phyloP scores from a whole-genome alignment of 495 filamentous ascomycete genomes.

The Neurospora sp. region DNA sequence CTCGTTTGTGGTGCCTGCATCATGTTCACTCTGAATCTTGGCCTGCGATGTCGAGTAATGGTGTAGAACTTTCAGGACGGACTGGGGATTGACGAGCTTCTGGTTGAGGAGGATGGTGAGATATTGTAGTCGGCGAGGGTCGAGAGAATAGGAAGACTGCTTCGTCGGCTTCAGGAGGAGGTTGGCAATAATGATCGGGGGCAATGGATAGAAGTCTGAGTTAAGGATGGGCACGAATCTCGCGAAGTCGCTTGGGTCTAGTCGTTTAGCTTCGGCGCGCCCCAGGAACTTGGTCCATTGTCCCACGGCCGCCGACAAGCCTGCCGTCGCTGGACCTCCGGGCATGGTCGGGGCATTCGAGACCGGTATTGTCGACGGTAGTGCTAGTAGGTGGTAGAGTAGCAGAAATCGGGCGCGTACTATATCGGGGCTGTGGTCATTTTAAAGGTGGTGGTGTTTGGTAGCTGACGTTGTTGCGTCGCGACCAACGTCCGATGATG shows the following conservation, averaged over 20 bases:
- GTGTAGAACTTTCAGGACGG: constrained; percentile 48
- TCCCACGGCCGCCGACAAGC: constrained; percentile 14
- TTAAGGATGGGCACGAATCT: constrained; percentile 27
- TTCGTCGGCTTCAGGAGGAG: constrained; percentile 45
- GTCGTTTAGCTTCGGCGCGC: constrained; percentile 33
- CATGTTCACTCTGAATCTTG: constrained; percentile 11
- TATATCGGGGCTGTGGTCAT: background rate
- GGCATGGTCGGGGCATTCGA: constrained; percentile 12
- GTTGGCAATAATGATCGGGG: constrained; percentile 42
- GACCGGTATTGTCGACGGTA: background rate
- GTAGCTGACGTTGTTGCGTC: background rate
- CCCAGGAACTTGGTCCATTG: constrained; percentile 40
- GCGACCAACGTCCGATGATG: background rate
- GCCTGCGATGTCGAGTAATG: constrained; percentile 45
- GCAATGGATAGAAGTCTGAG: constrained; percentile 31
- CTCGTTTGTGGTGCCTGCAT: constrained; percentile 1
- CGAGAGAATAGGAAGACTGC: constrained; percentile 39
- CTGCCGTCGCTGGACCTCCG: constrained; percentile 3
- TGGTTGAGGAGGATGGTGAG: constrained; percentile 47
- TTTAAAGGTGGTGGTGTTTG: background rate
- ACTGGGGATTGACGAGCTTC: constrained; percentile 42
- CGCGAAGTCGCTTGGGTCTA: constrained; percentile 37
- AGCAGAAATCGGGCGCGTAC: background rate
- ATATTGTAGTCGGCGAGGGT: constrained; percentile 55
- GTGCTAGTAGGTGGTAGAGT: background rate